phyloP scores from a whole-genome alignment of 208 protist genomes.

The Trypanosoma mega region DNA sequence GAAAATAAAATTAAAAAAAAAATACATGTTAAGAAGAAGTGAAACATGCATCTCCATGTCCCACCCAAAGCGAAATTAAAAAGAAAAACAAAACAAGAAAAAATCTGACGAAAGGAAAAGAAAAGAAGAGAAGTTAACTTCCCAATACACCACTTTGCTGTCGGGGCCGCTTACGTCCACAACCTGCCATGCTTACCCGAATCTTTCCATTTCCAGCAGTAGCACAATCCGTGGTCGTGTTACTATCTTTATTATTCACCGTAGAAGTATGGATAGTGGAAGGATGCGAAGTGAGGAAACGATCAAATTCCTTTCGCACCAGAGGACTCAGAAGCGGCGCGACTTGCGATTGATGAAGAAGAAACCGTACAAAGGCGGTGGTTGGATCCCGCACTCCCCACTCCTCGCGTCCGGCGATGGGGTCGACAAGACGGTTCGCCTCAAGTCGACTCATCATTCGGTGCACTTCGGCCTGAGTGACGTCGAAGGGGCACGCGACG shows the following conservation, averaged over 20 bases:
- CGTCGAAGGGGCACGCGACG: constrained; percentile 49
- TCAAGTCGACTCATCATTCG: constrained; percentile 36
- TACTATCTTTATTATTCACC: no score
- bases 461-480: constrained; percentile 26
- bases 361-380: constrained; percentile 8
- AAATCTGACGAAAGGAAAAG: background rate
- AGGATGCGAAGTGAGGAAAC: constrained; percentile 10
- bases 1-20: constrained; percentile 10
- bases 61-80: background rate
- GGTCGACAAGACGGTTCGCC: constrained; percentile 25
- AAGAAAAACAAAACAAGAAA: background rate
- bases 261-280: no score
- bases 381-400: constrained; percentile 8
- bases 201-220: no score
- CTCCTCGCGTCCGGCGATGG: constrained; percentile 2
- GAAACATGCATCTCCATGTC: background rate
- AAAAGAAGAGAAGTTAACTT: constrained; percentile 4
- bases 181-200: background rate
- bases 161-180: background rate
- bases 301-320: constrained; percentile 18
- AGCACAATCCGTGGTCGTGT: no score
- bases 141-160: background rate
- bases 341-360: constrained; percentile 16
- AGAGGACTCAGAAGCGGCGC: constrained; percentile 28
- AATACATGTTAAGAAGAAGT: background rate